Percentiles rank a stretch among this genome's conserved stretches.
Conservation (phyloP, 768 basidiomycete genomes). For the Lyophyllum decastes region DNA sequence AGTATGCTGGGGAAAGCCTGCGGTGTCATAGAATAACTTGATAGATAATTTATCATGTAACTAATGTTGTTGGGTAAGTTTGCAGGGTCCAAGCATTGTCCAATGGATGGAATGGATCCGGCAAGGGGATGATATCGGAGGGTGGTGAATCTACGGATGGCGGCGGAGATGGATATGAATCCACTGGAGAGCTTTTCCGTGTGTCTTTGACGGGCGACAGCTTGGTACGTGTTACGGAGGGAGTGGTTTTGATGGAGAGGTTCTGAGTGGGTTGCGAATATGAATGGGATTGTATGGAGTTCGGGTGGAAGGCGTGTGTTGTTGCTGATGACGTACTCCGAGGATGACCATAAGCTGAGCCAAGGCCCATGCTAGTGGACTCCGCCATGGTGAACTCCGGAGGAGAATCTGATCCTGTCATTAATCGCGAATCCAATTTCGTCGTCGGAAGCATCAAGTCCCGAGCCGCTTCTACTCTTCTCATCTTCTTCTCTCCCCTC, state of each 20-base stretch:
- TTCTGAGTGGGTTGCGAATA: conserved; percentile 8
- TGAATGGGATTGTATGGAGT: conserved; percentile 13
- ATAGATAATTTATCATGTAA: conserved; percentile 12
- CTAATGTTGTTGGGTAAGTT: conserved; percentile 11
- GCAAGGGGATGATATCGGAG: conserved; percentile 19
- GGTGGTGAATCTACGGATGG: conserved; percentile 44
- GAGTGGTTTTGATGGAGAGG: conserved; percentile 18
- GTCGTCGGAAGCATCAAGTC: conserved; percentile 72
- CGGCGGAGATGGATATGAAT: conserved; percentile 49
- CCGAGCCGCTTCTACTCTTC: conserved; percentile 71
- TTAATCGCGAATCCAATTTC: conserved; percentile 55
- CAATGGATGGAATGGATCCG: conserved; percentile 13
- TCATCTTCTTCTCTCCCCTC: conserved; percentile 86
- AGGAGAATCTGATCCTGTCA: conserved; percentile 42
- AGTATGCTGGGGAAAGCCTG: conserved; percentile 13
- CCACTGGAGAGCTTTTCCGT: conserved; percentile 15
- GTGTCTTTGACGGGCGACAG: not conserved
- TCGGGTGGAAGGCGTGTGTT: conserved; percentile 23
- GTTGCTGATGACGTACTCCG: conserved; percentile 31
- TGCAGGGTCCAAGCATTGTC: conserved; percentile 17
- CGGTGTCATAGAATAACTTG: conserved; percentile 10
- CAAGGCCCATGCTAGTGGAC: conserved; percentile 36
- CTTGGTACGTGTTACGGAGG: conserved; percentile 8
- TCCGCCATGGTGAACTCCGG: conserved; percentile 31
- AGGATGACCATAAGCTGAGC: conserved; percentile 38